Evolutionary conservation across 2,329 filamentous ascomycete genomes (phyloP).

Genomic region (Dactylella cylindrospora): DNA sequence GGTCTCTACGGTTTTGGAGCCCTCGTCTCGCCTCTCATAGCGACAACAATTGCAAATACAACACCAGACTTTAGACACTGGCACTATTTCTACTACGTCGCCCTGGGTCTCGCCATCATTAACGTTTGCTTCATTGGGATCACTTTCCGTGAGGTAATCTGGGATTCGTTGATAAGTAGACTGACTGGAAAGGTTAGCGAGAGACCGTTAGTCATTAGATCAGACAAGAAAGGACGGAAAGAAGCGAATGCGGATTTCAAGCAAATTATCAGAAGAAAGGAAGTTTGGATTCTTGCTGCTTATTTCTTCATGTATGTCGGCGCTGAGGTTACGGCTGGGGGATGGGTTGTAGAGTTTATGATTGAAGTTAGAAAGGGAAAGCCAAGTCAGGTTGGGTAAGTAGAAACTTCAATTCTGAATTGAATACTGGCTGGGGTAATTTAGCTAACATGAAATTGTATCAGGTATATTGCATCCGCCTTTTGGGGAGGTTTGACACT

Average conservation of each 20-base stretch:
- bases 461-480: constrained; percentile 63
- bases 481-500: constrained; percentile 83
- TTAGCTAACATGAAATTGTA: background rate
- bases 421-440: background rate
- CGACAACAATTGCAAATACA: constrained; percentile 71
- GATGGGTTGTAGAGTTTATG: constrained; percentile 88
- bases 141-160: constrained; percentile 65
- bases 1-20: constrained; percentile 72
- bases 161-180: constrained; percentile 9
- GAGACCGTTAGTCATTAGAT: constrained; percentile 1
- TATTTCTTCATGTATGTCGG: constrained; percentile 81
- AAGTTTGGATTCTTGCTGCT: constrained; percentile 71
- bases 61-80: constrained; percentile 59
- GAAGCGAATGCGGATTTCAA: constrained; percentile 53
- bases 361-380: constrained; percentile 70
- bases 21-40: constrained; percentile 68
- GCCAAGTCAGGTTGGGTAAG: constrained; percentile 70
- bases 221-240: constrained; percentile 38
- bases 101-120: constrained; percentile 62
- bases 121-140: constrained; percentile 59
- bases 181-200: constrained; percentile 4
- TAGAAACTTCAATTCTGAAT: background rate
- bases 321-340: constrained; percentile 65
- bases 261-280: constrained; percentile 57
- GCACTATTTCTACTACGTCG: constrained; percentile 76